A percentile compares a stretch with the other conserved stretches of the same genome.
These are phyloP conservation scores for Bathelium albidoporum DNA, from an alignment of 495 filamentous ascomycete genomes.

Conservation along the genomic window DNA sequence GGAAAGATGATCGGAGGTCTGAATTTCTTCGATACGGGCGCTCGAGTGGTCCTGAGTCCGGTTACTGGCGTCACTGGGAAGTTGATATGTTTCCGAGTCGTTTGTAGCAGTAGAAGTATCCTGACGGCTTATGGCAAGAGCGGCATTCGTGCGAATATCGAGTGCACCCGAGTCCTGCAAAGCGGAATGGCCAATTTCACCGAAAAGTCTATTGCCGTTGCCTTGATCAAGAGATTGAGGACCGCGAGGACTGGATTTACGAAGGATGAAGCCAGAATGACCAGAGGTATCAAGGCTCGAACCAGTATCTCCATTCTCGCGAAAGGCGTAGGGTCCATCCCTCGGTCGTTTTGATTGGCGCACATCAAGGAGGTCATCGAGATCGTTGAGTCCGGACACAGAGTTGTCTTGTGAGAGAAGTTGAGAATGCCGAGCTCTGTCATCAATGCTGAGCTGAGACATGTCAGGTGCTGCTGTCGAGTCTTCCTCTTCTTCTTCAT, in stretches of 20 bases:
- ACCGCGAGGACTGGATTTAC: not conserved
- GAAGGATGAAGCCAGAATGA: slow-evolving; percentile 11
- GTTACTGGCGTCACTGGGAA: not conserved
- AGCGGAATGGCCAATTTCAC: slow-evolving; percentile 64
- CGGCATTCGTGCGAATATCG: slow-evolving; percentile 24
- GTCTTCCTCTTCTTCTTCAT: slow-evolving; percentile 44
- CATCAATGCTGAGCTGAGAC: slow-evolving; percentile 58
- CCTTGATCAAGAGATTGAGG: slow-evolving; percentile 12
- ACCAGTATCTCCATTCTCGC: slow-evolving; percentile 20
- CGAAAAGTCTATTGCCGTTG: slow-evolving; percentile 52
- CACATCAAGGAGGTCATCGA: slow-evolving; percentile 19
- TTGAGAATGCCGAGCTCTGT: slow-evolving; percentile 31
- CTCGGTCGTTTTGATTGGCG: slow-evolving; percentile 29
- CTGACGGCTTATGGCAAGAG: slow-evolving; percentile 12
- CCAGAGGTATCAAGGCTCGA: slow-evolving; percentile 27
- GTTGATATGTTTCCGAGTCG: not conserved
- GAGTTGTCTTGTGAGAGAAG: slow-evolving; percentile 25
- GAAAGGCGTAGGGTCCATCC: slow-evolving; percentile 17
- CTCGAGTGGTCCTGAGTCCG: not conserved
- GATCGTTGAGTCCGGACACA: slow-evolving; percentile 7
- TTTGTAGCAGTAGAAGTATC: not conserved
- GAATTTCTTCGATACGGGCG: not conserved
- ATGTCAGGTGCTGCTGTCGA: slow-evolving; percentile 46
- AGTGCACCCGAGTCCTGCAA: slow-evolving; percentile 53
- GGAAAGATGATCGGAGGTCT: not conserved